Evolutionary conservation across 148 eudicot genomes (phyloP).

Genomic region (Amaranthus cruentus): DNA sequence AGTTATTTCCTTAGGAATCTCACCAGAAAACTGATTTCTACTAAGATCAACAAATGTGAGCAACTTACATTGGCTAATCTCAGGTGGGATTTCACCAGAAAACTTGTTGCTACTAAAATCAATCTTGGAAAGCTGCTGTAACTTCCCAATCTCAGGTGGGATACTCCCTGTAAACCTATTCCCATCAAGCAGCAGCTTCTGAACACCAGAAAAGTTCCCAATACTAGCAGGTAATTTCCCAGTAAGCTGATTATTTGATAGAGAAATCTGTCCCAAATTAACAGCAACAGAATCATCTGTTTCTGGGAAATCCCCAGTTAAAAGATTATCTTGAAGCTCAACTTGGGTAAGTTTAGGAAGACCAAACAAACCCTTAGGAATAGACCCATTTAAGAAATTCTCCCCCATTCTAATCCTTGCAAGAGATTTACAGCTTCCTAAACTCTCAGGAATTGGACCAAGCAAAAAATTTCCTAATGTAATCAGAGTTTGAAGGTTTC

Average conservation of each 20-base stretch:
- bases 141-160: constrained; percentile 63
- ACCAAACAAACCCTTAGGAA: constrained; percentile 74
- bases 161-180: constrained; percentile 62
- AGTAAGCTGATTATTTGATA: constrained; percentile 73
- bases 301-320: constrained; percentile 72
- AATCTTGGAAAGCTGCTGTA: constrained; percentile 85
- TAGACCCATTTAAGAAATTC: constrained; percentile 84
- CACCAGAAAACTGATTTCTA: constrained; percentile 65
- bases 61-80: constrained; percentile 63
- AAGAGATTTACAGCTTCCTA: constrained; percentile 65
- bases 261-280: constrained; percentile 65
- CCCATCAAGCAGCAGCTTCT: constrained; percentile 77
- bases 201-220: constrained; percentile 70
- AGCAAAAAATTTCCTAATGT: constrained; percentile 67
- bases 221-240: constrained; percentile 68
- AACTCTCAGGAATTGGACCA: constrained; percentile 74
- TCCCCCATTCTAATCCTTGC: constrained; percentile 78
- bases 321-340: constrained; percentile 76
- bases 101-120: constrained; percentile 76
- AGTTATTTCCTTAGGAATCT: constrained; percentile 70
- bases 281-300: constrained; percentile 38
- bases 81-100: constrained; percentile 52
- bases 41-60: constrained; percentile 82
- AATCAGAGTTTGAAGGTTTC: constrained; percentile 54
- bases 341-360: constrained; percentile 73